A percentile compares a stretch with the other conserved stretches of the same genome.
Conservation (phyloP, 192 early-diverging fungal species). For the Obelidium mucronatum region DNA sequence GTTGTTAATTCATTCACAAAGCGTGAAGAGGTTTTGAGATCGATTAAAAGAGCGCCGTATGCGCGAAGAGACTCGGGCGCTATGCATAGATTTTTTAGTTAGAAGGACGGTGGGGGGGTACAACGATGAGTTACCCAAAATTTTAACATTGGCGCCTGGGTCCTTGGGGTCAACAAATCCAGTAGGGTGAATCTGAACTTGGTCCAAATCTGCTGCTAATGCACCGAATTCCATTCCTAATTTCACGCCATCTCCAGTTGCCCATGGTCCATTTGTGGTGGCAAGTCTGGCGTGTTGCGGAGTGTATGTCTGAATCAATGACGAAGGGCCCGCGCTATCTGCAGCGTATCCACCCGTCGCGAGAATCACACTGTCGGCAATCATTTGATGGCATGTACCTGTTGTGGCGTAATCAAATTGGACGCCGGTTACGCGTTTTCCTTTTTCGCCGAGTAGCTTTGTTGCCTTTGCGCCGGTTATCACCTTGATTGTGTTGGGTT, state of each 20-base stretch:
- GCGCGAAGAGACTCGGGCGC: conserved; percentile 90
- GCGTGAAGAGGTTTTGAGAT: conserved; percentile 66
- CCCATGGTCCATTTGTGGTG: conserved; percentile 84
- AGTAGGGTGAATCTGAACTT: conserved; percentile 91
- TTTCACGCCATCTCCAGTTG: conserved; percentile 84
- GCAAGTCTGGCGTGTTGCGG: conserved; percentile 51
- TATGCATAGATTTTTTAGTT: neutral
- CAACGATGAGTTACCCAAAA: conserved; percentile 56
- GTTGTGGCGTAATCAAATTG: neutral
- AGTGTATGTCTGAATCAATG: conserved; percentile 26
- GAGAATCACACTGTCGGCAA: conserved; percentile 70
- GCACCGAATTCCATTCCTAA: conserved; percentile 74
- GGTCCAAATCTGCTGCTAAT: conserved; percentile 79
- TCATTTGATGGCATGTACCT: conserved; percentile 51
- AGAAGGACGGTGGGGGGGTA: neutral
- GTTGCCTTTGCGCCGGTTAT: conserved; percentile 73
- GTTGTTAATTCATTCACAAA: conserved; percentile 87
- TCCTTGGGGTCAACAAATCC: conserved; percentile 83
- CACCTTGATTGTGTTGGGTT: conserved; percentile 59
- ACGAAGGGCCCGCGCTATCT: conserved; percentile 59
- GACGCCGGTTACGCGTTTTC: conserved; percentile 14
- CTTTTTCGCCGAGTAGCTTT: conserved; percentile 56
- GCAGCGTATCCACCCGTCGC: conserved; percentile 89
- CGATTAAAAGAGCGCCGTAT: conserved; percentile 76
- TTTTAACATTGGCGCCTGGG: conserved; percentile 76